Conservation (phyloP, 345 rosid genomes). For the Hirschfeldia incana region DNA sequence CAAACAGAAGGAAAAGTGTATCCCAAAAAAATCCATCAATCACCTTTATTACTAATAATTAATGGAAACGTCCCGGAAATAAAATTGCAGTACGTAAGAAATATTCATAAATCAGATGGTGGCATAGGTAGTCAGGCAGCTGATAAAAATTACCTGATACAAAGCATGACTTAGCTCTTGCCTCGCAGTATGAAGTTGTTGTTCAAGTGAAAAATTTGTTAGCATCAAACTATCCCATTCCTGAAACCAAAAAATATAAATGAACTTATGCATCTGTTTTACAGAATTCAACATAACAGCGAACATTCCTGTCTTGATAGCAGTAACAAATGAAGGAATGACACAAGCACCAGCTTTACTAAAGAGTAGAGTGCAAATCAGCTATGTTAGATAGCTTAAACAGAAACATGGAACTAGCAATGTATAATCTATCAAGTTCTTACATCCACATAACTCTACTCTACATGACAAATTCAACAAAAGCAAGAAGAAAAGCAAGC, state of each 20-base stretch:
- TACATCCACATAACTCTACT: not conserved
- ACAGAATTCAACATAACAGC: not conserved
- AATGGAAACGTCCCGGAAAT: not conserved
- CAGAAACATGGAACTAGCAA: not conserved
- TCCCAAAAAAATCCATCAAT: constrained; percentile 21
- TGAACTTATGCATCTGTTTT: constrained; percentile 12
- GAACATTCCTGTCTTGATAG: not conserved
- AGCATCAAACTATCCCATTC: constrained; percentile 98
- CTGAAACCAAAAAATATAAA: constrained; percentile 42
- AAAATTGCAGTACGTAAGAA: not conserved
- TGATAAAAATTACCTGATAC: constrained; percentile 70
- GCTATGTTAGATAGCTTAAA: not conserved
- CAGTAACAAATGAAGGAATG: not conserved
- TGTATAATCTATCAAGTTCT: not conserved
- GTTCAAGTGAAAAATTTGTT: constrained; percentile 93
- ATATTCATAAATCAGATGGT: constrained; percentile 6
- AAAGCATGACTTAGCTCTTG: constrained; percentile 97
- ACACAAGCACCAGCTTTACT: not conserved
- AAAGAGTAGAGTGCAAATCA: constrained; percentile 6
- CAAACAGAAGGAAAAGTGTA: constrained; percentile 15
- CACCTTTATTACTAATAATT: not conserved
- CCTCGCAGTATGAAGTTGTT: constrained; percentile 91
- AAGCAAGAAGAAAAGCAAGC: not conserved
- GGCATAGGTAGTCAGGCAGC: not conserved
- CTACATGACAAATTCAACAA: not conserved